These are phyloP conservation scores for Phycomyces blakesleeanus DNA, from an alignment of 192 early-diverging fungal genomes.

Conservation along the genomic window DNA sequence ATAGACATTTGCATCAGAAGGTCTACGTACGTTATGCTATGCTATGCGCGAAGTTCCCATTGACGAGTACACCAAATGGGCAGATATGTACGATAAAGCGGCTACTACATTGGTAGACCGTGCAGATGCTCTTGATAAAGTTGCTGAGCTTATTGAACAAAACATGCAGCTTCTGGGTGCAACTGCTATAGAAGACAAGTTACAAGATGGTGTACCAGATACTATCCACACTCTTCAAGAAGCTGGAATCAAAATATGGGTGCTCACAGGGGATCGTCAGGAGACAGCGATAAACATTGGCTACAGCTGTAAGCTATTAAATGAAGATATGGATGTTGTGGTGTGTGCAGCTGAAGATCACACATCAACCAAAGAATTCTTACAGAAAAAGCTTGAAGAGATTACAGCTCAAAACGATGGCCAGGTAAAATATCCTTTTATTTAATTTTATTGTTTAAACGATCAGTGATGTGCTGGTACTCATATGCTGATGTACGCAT, in stretches of 20 bases:
- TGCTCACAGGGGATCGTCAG: conserved; percentile 95
- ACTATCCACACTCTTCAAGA: conserved; percentile 93
- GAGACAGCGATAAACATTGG: conserved; percentile 99
- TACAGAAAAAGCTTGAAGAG: conserved; percentile 82
- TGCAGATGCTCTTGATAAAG: conserved; percentile 81
- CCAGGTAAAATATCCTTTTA: no score
- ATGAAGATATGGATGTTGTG: conserved; percentile 94
- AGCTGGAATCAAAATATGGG: conserved; percentile 97
- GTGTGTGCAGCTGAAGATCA: conserved; percentile 90
- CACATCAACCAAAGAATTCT: conserved; percentile 88
- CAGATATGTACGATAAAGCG: conserved; percentile 77
- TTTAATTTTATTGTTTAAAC: no score
- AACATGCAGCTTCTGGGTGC: conserved; percentile 89
- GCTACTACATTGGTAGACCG: conserved; percentile 90
- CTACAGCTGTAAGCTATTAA: conserved; percentile 92
- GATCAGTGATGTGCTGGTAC: conserved; percentile 1
- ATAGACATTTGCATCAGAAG: conserved; percentile 79
- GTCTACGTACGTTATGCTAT: conserved; percentile 92
- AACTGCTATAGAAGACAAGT: conserved; percentile 97
- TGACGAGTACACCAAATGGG: conserved; percentile 85
- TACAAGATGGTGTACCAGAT: conserved; percentile 98
- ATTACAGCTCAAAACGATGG: conserved; percentile 50
- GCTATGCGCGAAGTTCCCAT: conserved; percentile 90
- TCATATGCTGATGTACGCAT: no score
- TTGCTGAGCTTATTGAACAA: conserved; percentile 94